Evolutionary conservation across 108 stramenopile genomes (phyloP).

Genomic region (Licmophora abbreviata): DNA sequence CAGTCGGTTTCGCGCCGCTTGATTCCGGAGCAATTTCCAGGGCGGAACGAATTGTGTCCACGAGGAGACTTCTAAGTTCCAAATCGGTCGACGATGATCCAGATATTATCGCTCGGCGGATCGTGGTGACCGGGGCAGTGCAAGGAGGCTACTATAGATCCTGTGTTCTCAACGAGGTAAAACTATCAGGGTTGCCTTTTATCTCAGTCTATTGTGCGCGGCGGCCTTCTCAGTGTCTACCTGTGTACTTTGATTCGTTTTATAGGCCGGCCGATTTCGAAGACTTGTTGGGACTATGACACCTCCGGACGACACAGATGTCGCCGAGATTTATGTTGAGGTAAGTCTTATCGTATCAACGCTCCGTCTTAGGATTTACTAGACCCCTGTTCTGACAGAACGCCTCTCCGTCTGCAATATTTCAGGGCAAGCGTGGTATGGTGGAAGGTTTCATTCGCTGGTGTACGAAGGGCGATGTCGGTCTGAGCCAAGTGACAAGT

Average conservation of each 20-base stretch:
- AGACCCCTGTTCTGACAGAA: not conserved
- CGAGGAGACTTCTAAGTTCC: not conserved
- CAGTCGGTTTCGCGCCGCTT: not conserved
- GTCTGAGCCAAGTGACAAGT: constrained; percentile 45
- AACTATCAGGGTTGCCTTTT: constrained; percentile 10
- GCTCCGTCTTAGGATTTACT: no score
- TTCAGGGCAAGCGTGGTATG: constrained; percentile 68
- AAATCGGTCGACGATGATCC: not conserved
- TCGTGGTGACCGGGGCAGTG: constrained; percentile 66
- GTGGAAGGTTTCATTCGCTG: constrained; percentile 79
- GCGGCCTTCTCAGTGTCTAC: not conserved
- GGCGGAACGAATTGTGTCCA: not conserved
- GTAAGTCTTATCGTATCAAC: no score
- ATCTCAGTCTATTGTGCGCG: not conserved
- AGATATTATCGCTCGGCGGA: constrained; percentile 55
- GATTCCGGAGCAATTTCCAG: no score
- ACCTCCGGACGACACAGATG: constrained; percentile 48
- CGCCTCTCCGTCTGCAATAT: not conserved
- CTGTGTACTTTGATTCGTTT: no score
- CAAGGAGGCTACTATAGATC: constrained; percentile 75
- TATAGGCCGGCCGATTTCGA: constrained; percentile 61
- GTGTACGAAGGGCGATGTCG: constrained; percentile 65
- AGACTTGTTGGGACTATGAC: constrained; percentile 73
- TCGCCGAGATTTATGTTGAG: constrained; percentile 74
- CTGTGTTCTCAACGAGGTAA: constrained; percentile 77